Evolutionary conservation across 2,329 filamentous ascomycete genomes (phyloP).

Genomic region (Paecilomyces variotii): DNA sequence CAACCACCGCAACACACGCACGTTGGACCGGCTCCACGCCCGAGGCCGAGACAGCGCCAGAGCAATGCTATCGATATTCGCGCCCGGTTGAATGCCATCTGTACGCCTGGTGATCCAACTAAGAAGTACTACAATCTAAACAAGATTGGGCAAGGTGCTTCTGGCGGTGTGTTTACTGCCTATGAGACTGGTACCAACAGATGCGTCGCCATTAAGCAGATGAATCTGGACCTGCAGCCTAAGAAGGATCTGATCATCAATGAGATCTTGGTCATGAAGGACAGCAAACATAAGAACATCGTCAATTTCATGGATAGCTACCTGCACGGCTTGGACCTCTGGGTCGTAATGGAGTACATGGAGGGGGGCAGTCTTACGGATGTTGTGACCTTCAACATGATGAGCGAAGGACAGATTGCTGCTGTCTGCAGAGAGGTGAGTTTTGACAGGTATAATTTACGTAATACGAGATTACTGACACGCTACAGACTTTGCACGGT

Average conservation of each 20-base stretch:
- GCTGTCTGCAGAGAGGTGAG: constrained; percentile 79
- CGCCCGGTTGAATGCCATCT: constrained; percentile 76
- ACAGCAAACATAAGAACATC: constrained; percentile 96
- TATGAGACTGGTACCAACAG: constrained; percentile 76
- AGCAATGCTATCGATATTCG: constrained; percentile 78
- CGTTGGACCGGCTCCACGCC: constrained; percentile 54
- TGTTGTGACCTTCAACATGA: constrained; percentile 98
- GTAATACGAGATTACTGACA: background rate
- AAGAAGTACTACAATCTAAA: constrained; percentile 78
- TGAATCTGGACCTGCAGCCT: constrained; percentile 96
- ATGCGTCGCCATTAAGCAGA: constrained; percentile 97
- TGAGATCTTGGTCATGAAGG: constrained; percentile 98
- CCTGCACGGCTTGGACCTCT: constrained; percentile 78
- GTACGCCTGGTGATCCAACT: constrained; percentile 80
- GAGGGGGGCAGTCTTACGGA: constrained; percentile 95
- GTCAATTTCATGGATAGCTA: constrained; percentile 99
- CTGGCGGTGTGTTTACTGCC: constrained; percentile 88
- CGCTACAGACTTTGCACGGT: constrained; percentile 64
- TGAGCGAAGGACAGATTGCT: constrained; percentile 96
- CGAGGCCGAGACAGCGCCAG: constrained; percentile 69
- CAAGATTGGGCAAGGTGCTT: constrained; percentile 96
- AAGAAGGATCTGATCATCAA: constrained; percentile 99
- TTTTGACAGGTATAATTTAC: constrained; percentile 1
- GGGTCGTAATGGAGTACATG: constrained; percentile 99
- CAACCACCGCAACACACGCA: constrained; percentile 23